Percentiles rank a stretch among this genome's conserved stretches.
Conservation (phyloP, 2,329 filamentous ascomycete genomes). For the Eurotiales sp. region DNA sequence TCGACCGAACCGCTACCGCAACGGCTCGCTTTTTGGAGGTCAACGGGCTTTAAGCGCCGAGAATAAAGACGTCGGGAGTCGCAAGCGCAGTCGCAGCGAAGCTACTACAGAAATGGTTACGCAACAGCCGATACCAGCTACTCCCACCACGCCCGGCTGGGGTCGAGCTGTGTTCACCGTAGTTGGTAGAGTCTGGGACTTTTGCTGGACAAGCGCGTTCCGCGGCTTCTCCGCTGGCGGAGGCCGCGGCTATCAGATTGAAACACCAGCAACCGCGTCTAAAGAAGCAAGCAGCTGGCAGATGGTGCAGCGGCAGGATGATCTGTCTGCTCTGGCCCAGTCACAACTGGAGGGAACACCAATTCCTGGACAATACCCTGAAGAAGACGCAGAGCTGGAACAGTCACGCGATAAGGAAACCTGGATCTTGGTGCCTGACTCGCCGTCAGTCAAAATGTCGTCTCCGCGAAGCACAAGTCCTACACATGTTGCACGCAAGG, state of each 20-base stretch:
- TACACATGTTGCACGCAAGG: constrained; percentile 20
- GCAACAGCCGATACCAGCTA: constrained; percentile 18
- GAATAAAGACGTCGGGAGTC: constrained; percentile 27
- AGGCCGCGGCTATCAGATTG: constrained; percentile 62
- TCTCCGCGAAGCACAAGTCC: constrained; percentile 17
- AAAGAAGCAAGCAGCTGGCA: constrained; percentile 28
- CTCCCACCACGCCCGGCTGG: constrained; percentile 27
- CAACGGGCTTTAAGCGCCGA: constrained; percentile 29
- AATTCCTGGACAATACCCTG: constrained; percentile 54
- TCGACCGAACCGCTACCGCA: constrained; percentile 40
- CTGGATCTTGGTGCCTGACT: constrained; percentile 63
- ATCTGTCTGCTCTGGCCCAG: constrained; percentile 19
- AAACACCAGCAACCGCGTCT: constrained; percentile 38
- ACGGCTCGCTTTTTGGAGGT: constrained; percentile 20
- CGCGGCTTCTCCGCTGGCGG: constrained; percentile 83
- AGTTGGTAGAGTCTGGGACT: constrained; percentile 72
- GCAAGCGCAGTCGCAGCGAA: constrained; percentile 15
- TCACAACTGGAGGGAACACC: constrained; percentile 34
- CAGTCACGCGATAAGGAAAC: constrained; percentile 47
- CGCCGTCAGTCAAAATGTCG: constrained; percentile 10
- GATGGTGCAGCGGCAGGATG: constrained; percentile 25
- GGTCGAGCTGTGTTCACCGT: constrained; percentile 40
- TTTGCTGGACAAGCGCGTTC: constrained; percentile 70
- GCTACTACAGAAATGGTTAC: constrained; percentile 11
- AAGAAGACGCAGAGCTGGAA: constrained; percentile 25